phyloP scores from a whole-genome alignment of 495 filamentous ascomycete species.

The Trichoderma virens region DNA sequence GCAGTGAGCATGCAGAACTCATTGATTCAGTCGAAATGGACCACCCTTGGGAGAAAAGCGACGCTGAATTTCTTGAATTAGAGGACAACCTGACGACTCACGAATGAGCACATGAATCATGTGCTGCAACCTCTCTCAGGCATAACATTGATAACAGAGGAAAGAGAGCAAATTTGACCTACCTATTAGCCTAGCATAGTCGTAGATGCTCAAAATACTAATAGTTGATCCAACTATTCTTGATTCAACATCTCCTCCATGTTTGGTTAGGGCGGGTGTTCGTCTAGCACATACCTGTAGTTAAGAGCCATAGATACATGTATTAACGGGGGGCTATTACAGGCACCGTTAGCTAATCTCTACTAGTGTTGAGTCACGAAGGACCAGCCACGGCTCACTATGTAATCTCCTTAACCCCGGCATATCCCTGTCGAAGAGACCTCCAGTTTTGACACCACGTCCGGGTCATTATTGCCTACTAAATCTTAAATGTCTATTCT shows the following conservation, averaged over 20 bases:
- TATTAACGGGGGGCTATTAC: too few relatives aligned
- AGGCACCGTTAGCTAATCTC: background rate
- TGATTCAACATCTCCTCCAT: too few relatives aligned
- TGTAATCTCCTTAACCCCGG: background rate
- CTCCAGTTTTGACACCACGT: background rate
- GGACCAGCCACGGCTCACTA: background rate
- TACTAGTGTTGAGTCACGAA: background rate
- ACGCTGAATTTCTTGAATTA: background rate
- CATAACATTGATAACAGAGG: too few relatives aligned
- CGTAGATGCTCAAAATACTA: too few relatives aligned
- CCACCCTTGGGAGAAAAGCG: background rate
- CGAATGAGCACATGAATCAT: background rate
- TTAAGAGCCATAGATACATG: too few relatives aligned
- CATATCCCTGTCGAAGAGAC: background rate
- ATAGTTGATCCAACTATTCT: too few relatives aligned
- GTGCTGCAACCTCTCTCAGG: too few relatives aligned
- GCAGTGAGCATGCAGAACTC: background rate
- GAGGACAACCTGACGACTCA: background rate
- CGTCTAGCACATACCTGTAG: too few relatives aligned
- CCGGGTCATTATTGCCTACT: background rate
- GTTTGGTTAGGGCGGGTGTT: too few relatives aligned
- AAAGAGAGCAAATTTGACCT: too few relatives aligned
- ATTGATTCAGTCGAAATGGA: background rate
- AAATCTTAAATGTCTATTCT: background rate
- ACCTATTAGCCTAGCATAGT: too few relatives aligned